Evolutionary conservation across 2,329 filamentous ascomycete species (phyloP).

Genomic region (Sarocladium strictum): DNA sequence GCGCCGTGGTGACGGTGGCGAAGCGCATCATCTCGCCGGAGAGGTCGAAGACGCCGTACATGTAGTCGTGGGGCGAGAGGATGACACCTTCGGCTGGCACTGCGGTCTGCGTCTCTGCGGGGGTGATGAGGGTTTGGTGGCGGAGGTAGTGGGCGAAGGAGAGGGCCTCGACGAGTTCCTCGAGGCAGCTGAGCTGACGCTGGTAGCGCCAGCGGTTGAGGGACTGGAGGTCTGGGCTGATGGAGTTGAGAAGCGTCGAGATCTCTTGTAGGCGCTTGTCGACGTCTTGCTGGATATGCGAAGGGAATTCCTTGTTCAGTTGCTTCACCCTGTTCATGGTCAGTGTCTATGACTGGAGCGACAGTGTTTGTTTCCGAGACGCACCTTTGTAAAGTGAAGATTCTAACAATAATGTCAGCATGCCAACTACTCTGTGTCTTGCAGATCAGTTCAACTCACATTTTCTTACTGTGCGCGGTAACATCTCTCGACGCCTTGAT

Average conservation of each 20-base stretch:
- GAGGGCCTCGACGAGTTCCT: conserved; percentile 91
- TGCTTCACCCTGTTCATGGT: conserved; percentile 52
- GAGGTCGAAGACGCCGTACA: conserved; percentile 87
- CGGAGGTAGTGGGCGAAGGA: conserved; percentile 85
- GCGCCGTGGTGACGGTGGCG: conserved; percentile 80
- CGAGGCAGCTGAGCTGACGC: conserved; percentile 74
- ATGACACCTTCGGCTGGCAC: conserved; percentile 46
- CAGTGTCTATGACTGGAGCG: neutral
- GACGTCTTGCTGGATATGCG: conserved; percentile 64
- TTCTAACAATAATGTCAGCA: conserved; percentile 12
- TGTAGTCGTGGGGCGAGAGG: conserved; percentile 76
- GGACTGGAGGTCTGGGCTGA: conserved; percentile 68
- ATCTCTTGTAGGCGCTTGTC: conserved; percentile 67
- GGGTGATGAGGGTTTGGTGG: conserved; percentile 67
- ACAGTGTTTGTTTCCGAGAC: neutral
- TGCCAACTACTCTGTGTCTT: neutral
- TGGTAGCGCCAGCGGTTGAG: conserved; percentile 81
- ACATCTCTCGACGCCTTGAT: conserved; percentile 91
- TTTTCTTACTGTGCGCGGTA: conserved; percentile 93
- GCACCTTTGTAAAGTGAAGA: conserved; percentile 17
- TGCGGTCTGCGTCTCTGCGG: conserved; percentile 48
- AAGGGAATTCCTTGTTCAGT: conserved; percentile 57
- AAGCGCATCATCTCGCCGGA: conserved; percentile 97
- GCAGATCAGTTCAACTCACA: conserved; percentile 50
- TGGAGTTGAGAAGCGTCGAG: conserved; percentile 55